phyloP scores from a whole-genome alignment of 352 stramenopile genomes.

The Hyaloperonospora brassicae region DNA sequence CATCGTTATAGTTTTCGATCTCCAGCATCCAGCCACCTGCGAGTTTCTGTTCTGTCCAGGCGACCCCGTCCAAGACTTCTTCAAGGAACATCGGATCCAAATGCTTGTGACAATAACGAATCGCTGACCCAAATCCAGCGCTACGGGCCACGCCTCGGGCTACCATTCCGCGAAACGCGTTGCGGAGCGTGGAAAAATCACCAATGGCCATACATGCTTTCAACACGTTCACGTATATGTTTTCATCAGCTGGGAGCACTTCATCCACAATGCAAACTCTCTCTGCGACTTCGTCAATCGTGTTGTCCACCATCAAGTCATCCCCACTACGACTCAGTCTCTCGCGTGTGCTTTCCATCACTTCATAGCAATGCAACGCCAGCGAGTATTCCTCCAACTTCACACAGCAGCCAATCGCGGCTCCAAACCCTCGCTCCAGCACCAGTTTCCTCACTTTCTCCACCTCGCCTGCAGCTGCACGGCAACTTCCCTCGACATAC shows the following conservation, averaged over 20 bases:
- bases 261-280: constrained; percentile 16
- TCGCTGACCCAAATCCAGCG: constrained; percentile 56
- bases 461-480: constrained; percentile 6
- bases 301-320: constrained; percentile 16
- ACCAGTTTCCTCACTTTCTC: constrained; percentile 12
- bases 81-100: constrained; percentile 49
- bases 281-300: constrained; percentile 3
- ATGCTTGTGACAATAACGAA: constrained; percentile 49
- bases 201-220: constrained; percentile 37
- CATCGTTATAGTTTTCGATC: constrained; percentile 73
- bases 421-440: constrained; percentile 54
- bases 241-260: constrained; percentile 49
- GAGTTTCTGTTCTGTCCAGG: constrained; percentile 34
- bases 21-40: constrained; percentile 45
- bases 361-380: constrained; percentile 39
- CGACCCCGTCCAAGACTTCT: constrained; percentile 51
- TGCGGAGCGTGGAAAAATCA: constrained; percentile 36
- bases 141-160: constrained; percentile 38
- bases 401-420: constrained; percentile 62
- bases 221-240: constrained; percentile 73
- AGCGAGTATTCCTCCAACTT: constrained; percentile 30
- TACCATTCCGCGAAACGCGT: constrained; percentile 52
- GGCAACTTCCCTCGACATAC: constrained; percentile 26
- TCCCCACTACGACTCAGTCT: constrained; percentile 2
- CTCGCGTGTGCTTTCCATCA: constrained; percentile 14